phyloP scores from a whole-genome alignment of 768 basidiomycete species.

The Wakefieldia striispora region DNA sequence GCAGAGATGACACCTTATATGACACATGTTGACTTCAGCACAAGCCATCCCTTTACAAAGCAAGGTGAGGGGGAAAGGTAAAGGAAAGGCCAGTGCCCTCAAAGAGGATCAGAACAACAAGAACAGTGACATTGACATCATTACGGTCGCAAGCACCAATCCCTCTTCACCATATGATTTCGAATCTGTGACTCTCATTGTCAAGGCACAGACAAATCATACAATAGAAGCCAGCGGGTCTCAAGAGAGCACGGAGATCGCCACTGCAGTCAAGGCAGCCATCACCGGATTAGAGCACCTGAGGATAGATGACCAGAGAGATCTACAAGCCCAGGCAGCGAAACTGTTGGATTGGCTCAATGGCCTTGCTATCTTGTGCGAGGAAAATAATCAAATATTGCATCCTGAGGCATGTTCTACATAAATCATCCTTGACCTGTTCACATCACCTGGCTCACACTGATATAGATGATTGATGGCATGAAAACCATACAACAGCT shows the following conservation, averaged over 20 bases:
- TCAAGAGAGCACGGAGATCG: not conserved
- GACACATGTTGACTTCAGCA: too few relatives aligned
- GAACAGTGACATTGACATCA: too few relatives aligned
- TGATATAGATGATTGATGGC: not conserved
- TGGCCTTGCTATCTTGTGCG: not conserved
- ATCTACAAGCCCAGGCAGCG: not conserved
- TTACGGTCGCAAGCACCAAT: not conserved
- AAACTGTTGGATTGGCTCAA: not conserved
- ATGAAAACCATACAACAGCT: not conserved
- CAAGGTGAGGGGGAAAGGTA: too few relatives aligned
- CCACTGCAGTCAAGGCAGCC: not conserved
- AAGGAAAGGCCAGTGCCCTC: too few relatives aligned
- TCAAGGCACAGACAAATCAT: not conserved
- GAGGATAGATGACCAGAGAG: not conserved
- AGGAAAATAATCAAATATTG: not conserved
- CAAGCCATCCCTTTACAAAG: too few relatives aligned
- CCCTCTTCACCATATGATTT: not conserved
- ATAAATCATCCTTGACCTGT: not conserved
- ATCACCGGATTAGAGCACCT: not conserved
- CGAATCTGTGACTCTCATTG: not conserved
- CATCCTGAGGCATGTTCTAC: not conserved
- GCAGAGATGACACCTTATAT: too few relatives aligned
- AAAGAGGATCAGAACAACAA: too few relatives aligned
- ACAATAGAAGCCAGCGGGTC: not conserved
- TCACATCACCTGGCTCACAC: too few relatives aligned